A percentile compares a stretch with the other conserved stretches of the same genome.
phyloP scores from a whole-genome alignment of 495 filamentous ascomycete species.

The Hypoxylon fragiforme region DNA sequence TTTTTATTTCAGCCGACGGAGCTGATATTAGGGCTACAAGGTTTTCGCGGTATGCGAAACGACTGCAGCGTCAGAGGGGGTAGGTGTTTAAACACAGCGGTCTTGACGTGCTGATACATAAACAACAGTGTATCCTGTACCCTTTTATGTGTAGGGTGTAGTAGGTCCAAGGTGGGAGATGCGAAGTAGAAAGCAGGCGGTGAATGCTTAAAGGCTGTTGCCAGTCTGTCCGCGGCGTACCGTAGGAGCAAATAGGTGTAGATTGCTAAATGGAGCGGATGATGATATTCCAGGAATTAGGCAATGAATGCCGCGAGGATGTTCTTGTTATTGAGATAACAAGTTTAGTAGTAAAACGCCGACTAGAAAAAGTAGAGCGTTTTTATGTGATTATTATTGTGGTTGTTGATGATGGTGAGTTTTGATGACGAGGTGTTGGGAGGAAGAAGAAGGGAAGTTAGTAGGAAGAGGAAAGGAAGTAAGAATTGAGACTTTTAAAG shows the following conservation, averaged over 20 bases:
- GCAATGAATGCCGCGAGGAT: conserved; percentile 12
- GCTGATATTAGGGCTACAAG: conserved; percentile 78
- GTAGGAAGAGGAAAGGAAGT: background rate
- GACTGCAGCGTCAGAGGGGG: conserved; percentile 90
- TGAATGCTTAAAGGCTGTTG: conserved; percentile 3
- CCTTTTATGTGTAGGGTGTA: conserved; percentile 43
- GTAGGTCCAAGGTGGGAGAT: conserved; percentile 13
- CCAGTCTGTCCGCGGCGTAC: conserved; percentile 1
- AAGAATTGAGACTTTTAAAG: background rate
- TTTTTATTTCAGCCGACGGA: conserved; percentile 76
- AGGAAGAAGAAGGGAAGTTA: conserved; percentile 9
- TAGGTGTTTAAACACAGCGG: conserved; percentile 67
- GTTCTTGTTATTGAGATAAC: conserved; percentile 19
- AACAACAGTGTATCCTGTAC: conserved; percentile 54
- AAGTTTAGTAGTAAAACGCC: conserved; percentile 8
- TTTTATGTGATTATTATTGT: background rate
- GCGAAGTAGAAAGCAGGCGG: conserved; percentile 20
- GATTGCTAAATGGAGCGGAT: background rate
- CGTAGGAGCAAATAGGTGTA: background rate
- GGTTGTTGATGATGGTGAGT: conserved; percentile 5
- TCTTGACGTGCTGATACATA: conserved; percentile 62
- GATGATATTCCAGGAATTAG: background rate
- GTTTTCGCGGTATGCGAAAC: conserved; percentile 89
- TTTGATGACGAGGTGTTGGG: conserved; percentile 6
- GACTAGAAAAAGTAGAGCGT: conserved; percentile 2